phyloP scores from a whole-genome alignment of 2,329 filamentous ascomycete species.

The Fonsecaea erecta region DNA sequence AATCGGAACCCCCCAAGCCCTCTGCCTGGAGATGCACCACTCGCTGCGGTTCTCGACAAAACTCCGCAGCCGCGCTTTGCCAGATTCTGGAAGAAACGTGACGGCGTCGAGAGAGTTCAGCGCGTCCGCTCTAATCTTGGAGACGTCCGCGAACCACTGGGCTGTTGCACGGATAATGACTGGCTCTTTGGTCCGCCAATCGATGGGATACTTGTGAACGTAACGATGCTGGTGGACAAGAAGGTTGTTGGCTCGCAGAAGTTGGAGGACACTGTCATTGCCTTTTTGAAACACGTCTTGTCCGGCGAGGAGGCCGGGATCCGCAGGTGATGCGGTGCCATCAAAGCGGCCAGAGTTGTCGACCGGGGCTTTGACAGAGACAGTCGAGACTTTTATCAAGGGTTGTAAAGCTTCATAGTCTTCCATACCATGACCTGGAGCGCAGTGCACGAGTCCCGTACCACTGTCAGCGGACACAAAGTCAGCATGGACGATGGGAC shows the following conservation, averaged over 20 bases:
- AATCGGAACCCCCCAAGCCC: conserved; percentile 95
- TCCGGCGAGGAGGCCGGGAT: conserved; percentile 70
- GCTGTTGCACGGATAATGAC: conserved; percentile 90
- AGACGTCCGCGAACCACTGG: conserved; percentile 97
- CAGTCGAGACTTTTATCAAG: conserved; percentile 28
- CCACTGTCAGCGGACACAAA: conserved; percentile 92
- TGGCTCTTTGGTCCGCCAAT: conserved; percentile 94
- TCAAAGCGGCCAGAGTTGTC: conserved; percentile 83
- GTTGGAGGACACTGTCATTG: conserved; percentile 68
- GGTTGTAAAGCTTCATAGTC: conserved; percentile 77
- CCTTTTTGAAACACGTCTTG: conserved; percentile 74
- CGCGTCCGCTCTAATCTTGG: conserved; percentile 75
- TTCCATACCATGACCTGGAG: conserved; percentile 94
- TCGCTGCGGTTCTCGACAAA: conserved; percentile 88
- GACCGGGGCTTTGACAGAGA: conserved; percentile 66
- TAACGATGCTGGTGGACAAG: conserved; percentile 74
- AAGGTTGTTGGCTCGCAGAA: conserved; percentile 63
- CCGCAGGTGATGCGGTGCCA: conserved; percentile 72
- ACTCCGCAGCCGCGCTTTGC: conserved; percentile 75
- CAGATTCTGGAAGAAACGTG: conserved; percentile 75
- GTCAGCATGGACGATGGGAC: conserved; percentile 78
- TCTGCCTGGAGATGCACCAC: conserved; percentile 97
- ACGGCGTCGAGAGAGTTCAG: conserved; percentile 72
- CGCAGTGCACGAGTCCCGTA: conserved; percentile 90
- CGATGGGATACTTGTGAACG: conserved; percentile 93